phyloP scores from a whole-genome alignment of 176 grass and related monocot species.

The Cenchrus purpureus region DNA sequence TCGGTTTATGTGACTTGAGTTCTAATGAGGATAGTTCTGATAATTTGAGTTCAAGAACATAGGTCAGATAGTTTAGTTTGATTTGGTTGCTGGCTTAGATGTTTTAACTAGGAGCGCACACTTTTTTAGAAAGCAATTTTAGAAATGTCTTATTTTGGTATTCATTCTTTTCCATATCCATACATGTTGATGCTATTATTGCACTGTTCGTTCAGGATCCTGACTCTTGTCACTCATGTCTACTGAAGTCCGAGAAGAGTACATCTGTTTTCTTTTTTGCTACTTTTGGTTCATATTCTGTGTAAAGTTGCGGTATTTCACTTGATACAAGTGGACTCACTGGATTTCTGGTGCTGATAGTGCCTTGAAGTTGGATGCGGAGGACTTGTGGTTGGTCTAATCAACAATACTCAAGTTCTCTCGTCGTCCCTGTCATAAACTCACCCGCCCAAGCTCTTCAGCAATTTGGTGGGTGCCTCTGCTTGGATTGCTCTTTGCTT shows the following conservation, averaged over 20 bases:
- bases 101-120: not conserved
- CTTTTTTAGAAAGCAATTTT: not conserved
- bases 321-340: conserved; percentile 50
- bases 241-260: conserved; percentile 50
- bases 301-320: conserved; percentile 57
- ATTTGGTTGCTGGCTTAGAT: not conserved
- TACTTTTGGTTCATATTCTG: conserved; percentile 76
- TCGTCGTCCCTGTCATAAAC: conserved; percentile 24
- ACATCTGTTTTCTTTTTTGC: conserved; percentile 50
- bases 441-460: not conserved
- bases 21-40: not conserved
- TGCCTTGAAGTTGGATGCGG: conserved; percentile 41
- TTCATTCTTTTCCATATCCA: not conserved
- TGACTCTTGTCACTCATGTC: conserved; percentile 56
- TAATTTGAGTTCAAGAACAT: not conserved
- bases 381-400: conserved; percentile 40
- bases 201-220: conserved; percentile 29
- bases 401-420: conserved; percentile 45
- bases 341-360: conserved; percentile 51
- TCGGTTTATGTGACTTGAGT: not conserved
- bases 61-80: not conserved
- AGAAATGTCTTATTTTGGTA: not conserved
- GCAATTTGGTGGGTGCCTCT: not conserved
- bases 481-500: not conserved
- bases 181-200: not conserved